Evolutionary conservation across 768 basidiomycete species (phyloP).

Genomic region (Phlegmacium glaucopus): DNA sequence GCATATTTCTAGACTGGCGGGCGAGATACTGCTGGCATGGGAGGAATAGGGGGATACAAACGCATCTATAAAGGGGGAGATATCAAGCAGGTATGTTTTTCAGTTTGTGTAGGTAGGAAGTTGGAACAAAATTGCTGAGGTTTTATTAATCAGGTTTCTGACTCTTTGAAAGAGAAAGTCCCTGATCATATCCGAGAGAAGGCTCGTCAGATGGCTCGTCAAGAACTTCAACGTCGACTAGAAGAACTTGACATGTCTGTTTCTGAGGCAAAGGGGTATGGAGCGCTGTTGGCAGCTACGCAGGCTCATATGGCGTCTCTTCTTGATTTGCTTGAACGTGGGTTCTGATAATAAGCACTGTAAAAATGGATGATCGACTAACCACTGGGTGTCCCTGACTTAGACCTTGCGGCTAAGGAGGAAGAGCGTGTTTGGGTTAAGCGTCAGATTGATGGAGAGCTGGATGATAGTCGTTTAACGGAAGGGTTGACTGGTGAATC

Average conservation of each 20-base stretch:
- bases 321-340: constrained; percentile 61
- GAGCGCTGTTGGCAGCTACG: constrained; percentile 46
- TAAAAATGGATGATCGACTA: background rate
- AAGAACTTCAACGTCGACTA: constrained; percentile 56
- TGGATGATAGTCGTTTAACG: constrained; percentile 62
- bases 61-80: constrained; percentile 60
- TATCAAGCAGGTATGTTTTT: constrained; percentile 52
- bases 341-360: constrained; percentile 22
- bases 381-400: too few species aligned
- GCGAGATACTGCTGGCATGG: constrained; percentile 62
- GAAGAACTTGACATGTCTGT: constrained; percentile 62
- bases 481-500: constrained; percentile 69
- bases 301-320: constrained; percentile 59
- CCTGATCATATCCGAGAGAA: constrained; percentile 60
- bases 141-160: constrained; percentile 38
- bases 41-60: constrained; percentile 67
- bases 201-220: constrained; percentile 63
- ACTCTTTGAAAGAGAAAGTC: constrained; percentile 52
- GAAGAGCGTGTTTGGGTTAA: constrained; percentile 73
- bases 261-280: constrained; percentile 55
- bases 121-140: constrained; percentile 7
- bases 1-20: constrained; percentile 50
- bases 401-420: constrained; percentile 65
- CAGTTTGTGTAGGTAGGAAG: background rate
- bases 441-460: constrained; percentile 67